These are phyloP conservation scores for Hanseniaspora uvarum DNA, from an alignment of 1,139 yeast species.

Conservation along the genomic window DNA sequence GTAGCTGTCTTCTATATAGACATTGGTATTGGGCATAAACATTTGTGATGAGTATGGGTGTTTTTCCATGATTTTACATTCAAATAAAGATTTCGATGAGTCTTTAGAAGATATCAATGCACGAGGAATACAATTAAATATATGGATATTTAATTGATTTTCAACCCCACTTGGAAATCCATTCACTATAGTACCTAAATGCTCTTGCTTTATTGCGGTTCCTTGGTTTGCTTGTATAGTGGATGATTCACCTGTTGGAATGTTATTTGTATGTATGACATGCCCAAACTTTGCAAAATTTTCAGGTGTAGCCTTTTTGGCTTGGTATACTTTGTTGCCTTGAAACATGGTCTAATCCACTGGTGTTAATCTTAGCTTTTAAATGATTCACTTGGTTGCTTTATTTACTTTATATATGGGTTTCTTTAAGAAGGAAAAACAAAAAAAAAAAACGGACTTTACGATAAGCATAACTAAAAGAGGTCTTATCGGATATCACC, in stretches of 20 bases:
- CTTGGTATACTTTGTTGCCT: constrained; percentile 20
- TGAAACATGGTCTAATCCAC: neutral
- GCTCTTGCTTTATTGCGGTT: constrained; percentile 70
- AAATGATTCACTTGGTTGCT: neutral
- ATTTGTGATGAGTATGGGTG: constrained; percentile 90
- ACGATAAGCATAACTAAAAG: neutral
- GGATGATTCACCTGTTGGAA: constrained; percentile 20
- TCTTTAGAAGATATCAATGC: constrained; percentile 38
- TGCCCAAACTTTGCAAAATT: constrained; percentile 44
- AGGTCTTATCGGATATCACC: constrained; percentile 3
- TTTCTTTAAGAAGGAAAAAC: neutral
- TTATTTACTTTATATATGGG: neutral
- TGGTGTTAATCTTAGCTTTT: neutral
- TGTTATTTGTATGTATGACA: constrained; percentile 42
- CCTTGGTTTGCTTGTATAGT: constrained; percentile 67
- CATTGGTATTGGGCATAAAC: constrained; percentile 76
- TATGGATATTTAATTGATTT: constrained; percentile 59
- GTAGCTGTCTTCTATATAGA: constrained; percentile 42
- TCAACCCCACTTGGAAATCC: constrained; percentile 35
- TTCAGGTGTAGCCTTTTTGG: constrained; percentile 40
- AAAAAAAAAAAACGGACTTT: neutral
- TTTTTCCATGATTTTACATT: constrained; percentile 67
- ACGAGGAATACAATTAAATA: constrained; percentile 57
- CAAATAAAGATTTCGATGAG: constrained; percentile 33
- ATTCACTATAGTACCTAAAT: constrained; percentile 60